These are phyloP conservation scores for Aspergillus sp. DNA, from an alignment of 2,329 filamentous ascomycete genomes.

Conservation along the genomic window DNA sequence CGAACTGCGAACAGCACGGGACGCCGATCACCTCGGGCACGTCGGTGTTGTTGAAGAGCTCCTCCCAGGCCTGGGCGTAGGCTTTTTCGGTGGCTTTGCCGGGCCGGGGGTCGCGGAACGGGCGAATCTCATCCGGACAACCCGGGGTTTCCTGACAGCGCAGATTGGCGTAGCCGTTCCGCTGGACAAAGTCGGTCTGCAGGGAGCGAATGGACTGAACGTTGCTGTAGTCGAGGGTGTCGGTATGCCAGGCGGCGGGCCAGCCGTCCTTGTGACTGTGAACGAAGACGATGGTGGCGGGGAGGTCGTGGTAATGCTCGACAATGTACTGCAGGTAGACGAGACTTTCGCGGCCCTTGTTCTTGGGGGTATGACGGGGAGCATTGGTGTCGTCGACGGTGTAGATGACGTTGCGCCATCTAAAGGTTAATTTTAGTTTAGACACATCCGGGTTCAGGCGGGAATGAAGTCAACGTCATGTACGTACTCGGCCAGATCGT, in stretches of 20 bases:
- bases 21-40: conserved; percentile 52
- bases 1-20: conserved; percentile 67
- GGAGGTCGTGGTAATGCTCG: conserved; percentile 46
- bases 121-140: conserved; percentile 32
- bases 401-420: conserved; percentile 47
- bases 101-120: conserved; percentile 23
- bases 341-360: conserved; percentile 46
- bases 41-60: conserved; percentile 42
- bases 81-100: conserved; percentile 25
- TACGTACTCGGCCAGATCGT: conserved; percentile 44
- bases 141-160: conserved; percentile 46
- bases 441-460: background rate
- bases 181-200: conserved; percentile 48
- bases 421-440: conserved; percentile 11
- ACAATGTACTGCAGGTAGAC: conserved; percentile 48
- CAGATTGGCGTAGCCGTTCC: conserved; percentile 58
- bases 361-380: conserved; percentile 31
- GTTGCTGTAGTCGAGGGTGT: conserved; percentile 54
- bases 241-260: conserved; percentile 54
- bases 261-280: conserved; percentile 53
- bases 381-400: conserved; percentile 37
- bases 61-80: conserved; percentile 31
- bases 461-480: background rate
- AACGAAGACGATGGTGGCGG: conserved; percentile 54
- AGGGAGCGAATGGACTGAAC: conserved; percentile 51